Evolutionary conservation across 441 rosid genomes (phyloP).

Genomic region (Erysimum pusillum): DNA sequence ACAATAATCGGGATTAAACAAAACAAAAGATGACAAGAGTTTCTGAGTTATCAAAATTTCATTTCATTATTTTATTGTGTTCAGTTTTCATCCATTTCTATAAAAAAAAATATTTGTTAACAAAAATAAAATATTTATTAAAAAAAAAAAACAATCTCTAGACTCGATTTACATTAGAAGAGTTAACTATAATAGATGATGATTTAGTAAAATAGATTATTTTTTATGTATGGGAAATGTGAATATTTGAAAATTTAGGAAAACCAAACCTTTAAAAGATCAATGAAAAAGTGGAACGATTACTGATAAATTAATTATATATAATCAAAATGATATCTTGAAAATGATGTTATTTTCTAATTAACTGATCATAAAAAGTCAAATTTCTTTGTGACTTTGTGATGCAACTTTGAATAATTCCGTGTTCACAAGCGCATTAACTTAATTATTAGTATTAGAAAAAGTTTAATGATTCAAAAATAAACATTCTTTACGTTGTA

Average conservation of each 20-base stretch:
- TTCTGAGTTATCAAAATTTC: background rate
- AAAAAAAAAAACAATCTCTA: background rate
- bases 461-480: constrained; percentile 13
- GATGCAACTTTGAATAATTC: constrained; percentile 38
- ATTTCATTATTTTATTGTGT: background rate
- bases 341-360: constrained; percentile 14
- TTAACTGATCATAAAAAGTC: constrained; percentile 2
- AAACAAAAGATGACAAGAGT: background rate
- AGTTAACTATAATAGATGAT: no score
- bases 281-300: constrained; percentile 1
- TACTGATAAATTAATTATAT: background rate
- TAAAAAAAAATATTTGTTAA: no score
- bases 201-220: no score
- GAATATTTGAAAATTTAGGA: background rate
- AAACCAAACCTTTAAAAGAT: constrained; percentile 5
- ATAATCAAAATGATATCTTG: background rate
- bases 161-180: background rate
- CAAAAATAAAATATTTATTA: background rate
- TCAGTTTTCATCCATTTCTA: background rate
- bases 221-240: background rate
- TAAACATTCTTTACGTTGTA: constrained; percentile 29
- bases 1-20: background rate
- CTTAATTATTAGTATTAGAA: background rate
- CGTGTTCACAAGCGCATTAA: constrained; percentile 19
- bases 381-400: background rate